These are phyloP conservation scores for Tylopilus intermedius DNA, from an alignment of 768 basidiomycete genomes.

Conservation along the genomic window DNA sequence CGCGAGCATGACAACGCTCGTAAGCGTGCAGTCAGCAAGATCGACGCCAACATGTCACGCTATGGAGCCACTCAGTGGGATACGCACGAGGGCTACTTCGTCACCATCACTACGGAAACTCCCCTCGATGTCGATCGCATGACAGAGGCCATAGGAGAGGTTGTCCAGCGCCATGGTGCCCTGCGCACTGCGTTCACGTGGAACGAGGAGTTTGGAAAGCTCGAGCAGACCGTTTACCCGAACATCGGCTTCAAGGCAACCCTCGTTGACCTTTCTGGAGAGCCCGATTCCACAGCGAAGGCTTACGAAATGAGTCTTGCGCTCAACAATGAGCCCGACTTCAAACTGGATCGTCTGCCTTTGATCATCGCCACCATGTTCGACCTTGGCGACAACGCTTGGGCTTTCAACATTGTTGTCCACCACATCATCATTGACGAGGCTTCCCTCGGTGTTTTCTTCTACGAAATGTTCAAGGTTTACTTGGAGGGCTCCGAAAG, in stretches of 20 bases:
- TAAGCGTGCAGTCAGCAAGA: conserved; percentile 25
- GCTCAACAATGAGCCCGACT: conserved; percentile 21
- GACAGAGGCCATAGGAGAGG: conserved; percentile 24
- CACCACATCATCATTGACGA: conserved; percentile 31
- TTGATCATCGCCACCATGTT: conserved; percentile 26
- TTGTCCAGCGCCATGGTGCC: conserved; percentile 28
- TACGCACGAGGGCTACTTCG: conserved; percentile 26
- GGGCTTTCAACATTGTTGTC: conserved; percentile 29
- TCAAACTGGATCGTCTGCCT: conserved; percentile 24
- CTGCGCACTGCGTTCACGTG: conserved; percentile 27
- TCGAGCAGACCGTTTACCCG: conserved; percentile 28
- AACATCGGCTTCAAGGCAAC: conserved; percentile 20
- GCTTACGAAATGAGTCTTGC: conserved; percentile 30
- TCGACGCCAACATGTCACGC: conserved; percentile 30
- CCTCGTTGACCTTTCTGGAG: conserved; percentile 27
- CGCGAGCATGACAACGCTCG: conserved; percentile 28
- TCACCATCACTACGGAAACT: conserved; percentile 19
- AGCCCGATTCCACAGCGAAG: conserved; percentile 20
- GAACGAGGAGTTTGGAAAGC: conserved; percentile 28
- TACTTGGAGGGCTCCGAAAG: conserved; percentile 26
- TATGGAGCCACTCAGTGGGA: conserved; percentile 32
- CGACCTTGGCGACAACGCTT: conserved; percentile 14
- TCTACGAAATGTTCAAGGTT: conserved; percentile 27
- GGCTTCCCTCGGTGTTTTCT: conserved; percentile 27
- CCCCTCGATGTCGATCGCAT: conserved; percentile 26